Conservation (phyloP, 2,329 filamentous ascomycete genomes). For the Apiospora pterosperma region DNA sequence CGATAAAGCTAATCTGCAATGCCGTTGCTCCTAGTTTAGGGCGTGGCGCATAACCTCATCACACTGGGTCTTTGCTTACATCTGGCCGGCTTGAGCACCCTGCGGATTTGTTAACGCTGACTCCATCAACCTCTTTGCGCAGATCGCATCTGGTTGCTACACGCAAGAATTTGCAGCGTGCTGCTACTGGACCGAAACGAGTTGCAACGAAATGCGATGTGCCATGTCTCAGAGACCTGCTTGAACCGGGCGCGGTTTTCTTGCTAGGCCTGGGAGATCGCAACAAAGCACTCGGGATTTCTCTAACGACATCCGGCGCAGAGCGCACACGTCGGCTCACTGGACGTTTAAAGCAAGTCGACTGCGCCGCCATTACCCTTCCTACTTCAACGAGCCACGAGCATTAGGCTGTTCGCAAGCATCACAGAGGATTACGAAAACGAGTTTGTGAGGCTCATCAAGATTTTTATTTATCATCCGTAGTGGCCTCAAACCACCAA, state of each 20-base stretch:
- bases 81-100: background rate
- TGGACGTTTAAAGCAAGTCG: background rate
- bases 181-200: background rate
- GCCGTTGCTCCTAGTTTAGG: background rate
- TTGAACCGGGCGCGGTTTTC: background rate
- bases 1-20: background rate
- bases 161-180: background rate
- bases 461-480: constrained; percentile 1
- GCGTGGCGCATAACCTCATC: background rate
- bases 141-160: background rate
- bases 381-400: background rate
- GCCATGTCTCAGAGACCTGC: background rate
- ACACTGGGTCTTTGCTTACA: background rate
- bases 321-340: background rate
- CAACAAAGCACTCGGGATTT: background rate
- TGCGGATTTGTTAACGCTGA: too few relatives aligned
- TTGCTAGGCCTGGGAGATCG: background rate
- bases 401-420: background rate
- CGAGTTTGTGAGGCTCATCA: background rate
- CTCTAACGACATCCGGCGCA: background rate
- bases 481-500: constrained; percentile 4
- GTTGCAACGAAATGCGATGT: background rate
- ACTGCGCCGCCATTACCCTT: background rate
- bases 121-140: background rate
- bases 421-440: background rate